These are phyloP conservation scores for Russula foetens DNA, from an alignment of 768 basidiomycete genomes.

Conservation along the genomic window DNA sequence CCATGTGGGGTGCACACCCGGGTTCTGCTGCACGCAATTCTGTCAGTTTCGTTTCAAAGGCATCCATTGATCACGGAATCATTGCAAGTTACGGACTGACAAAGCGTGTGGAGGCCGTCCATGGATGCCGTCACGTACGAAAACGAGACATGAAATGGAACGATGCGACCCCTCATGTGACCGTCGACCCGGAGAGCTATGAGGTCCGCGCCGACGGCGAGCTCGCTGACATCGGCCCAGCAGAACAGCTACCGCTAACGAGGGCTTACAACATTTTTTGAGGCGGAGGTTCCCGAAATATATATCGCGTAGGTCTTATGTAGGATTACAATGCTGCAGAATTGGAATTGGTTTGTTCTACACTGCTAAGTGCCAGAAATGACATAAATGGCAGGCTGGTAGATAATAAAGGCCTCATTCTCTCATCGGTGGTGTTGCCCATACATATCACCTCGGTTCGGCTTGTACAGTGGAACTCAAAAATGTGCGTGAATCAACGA, in stretches of 20 bases:
- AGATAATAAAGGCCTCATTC: no score
- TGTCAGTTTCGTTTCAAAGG: slow-evolving; percentile 74
- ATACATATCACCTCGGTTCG: no score
- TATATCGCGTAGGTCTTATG: background rate
- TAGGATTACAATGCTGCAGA: background rate
- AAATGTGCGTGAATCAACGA: no score
- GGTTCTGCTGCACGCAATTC: slow-evolving; percentile 79
- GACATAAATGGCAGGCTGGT: no score
- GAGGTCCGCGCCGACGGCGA: slow-evolving; percentile 78
- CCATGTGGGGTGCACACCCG: slow-evolving; percentile 89
- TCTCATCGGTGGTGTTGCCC: no score
- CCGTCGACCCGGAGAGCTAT: slow-evolving; percentile 88
- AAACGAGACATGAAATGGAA: slow-evolving; percentile 98
- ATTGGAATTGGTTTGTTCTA: background rate
- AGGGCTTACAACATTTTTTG: slow-evolving; percentile 77
- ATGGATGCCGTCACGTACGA: slow-evolving; percentile 59
- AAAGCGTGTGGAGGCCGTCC: slow-evolving; percentile 70
- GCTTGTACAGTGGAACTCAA: background rate
- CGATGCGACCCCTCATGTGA: slow-evolving; percentile 68
- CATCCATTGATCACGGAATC: slow-evolving; percentile 51
- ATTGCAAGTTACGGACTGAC: slow-evolving; percentile 59
- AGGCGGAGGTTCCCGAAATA: slow-evolving; percentile 10
- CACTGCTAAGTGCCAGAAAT: no score
- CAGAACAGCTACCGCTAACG: slow-evolving; percentile 57
- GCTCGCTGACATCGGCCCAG: slow-evolving; percentile 68